These are phyloP conservation scores for Pseudozyma tsukubaensis DNA, from an alignment of 1,284 basidiomycete species.

Conservation along the genomic window DNA sequence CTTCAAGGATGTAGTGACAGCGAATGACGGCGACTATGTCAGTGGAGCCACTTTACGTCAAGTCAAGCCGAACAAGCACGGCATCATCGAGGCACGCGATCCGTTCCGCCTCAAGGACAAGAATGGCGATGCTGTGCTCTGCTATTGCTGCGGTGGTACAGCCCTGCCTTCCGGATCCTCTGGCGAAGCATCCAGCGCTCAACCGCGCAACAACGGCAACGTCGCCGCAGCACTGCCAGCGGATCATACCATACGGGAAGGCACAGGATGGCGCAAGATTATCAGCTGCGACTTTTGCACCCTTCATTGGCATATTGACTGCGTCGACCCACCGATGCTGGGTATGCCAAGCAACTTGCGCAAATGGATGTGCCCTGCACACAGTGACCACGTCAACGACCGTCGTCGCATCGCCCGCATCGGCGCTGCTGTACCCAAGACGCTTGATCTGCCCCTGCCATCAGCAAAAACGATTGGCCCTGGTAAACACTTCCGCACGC, in stretches of 20 bases:
- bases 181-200: neutral
- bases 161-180: slow-evolving; percentile 72
- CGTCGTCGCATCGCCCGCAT: slow-evolving; percentile 53
- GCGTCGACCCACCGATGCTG: slow-evolving; percentile 87
- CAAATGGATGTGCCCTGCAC: slow-evolving; percentile 99
- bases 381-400: slow-evolving; percentile 80
- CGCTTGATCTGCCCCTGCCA: slow-evolving; percentile 48
- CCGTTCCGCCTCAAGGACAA: slow-evolving; percentile 86
- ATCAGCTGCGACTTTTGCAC: slow-evolving; percentile 95
- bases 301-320: slow-evolving; percentile 97
- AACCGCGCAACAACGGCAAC: neutral
- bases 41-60: slow-evolving; percentile 74
- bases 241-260: slow-evolving; percentile 39
- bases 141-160: slow-evolving; percentile 87
- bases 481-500: slow-evolving; percentile 75
- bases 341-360: slow-evolving; percentile 85
- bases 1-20: slow-evolving; percentile 77
- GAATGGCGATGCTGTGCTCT: slow-evolving; percentile 83
- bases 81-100: slow-evolving; percentile 90
- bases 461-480: slow-evolving; percentile 71
- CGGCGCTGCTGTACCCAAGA: slow-evolving; percentile 36
- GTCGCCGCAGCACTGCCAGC: slow-evolving; percentile 15
- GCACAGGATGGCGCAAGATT: slow-evolving; percentile 72
- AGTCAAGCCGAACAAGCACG: slow-evolving; percentile 75
- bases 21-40: slow-evolving; percentile 71